Evolutionary conservation across 2,329 filamentous ascomycete genomes (phyloP), one percentile per base, ranked within the genome.

Genomic region (Beauveria asiatica): DNA sequence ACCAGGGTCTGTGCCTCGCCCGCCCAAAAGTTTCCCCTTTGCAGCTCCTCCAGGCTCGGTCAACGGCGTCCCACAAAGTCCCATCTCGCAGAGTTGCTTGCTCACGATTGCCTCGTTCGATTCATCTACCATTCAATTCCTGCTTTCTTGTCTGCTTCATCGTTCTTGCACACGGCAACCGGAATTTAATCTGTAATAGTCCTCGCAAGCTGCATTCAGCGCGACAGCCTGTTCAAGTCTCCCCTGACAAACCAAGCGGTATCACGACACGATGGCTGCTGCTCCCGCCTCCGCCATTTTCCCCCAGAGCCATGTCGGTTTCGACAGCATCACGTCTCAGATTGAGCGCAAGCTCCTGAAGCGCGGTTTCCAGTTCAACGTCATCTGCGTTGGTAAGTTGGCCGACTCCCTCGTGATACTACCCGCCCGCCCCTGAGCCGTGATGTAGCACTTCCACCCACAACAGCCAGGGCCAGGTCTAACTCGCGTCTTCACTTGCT

Each of bases 271-370:
- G 69, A 82, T 81, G 78, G 77, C 78, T 66, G 76, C 78, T 75
- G 87, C 89, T 84, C 85, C 87, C 70, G 74, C 86, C 72, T 79
- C 84, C 71, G 85, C 85, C 72, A 85, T 88, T 75, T 94, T 90
- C 78, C 94, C 94, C 73, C 88, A 94, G 76, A 96, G 88, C 88
- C 94, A 97, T 83, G 94, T 99, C 77, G 94, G 94, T 85, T 99
- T 99, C 82, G 94, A 99, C 83, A 97, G 92, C 82, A 99, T 99
- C 83, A 99, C 94, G 70, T 92, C 88, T 68, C 94, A 99, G 83
- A 99, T 99, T 71, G 94, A 99, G 87, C 89, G 90, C 81, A 99
- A 99, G 88, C 88, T 97, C 74, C 78, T 99, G 80, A 99, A 99
- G 85, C 92, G 94, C 79, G 94, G 94, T 70, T 99, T 99, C 79